phyloP scores from a whole-genome alignment of 495 filamentous ascomycete genomes.

The Chaetomidium leptoderma region DNA sequence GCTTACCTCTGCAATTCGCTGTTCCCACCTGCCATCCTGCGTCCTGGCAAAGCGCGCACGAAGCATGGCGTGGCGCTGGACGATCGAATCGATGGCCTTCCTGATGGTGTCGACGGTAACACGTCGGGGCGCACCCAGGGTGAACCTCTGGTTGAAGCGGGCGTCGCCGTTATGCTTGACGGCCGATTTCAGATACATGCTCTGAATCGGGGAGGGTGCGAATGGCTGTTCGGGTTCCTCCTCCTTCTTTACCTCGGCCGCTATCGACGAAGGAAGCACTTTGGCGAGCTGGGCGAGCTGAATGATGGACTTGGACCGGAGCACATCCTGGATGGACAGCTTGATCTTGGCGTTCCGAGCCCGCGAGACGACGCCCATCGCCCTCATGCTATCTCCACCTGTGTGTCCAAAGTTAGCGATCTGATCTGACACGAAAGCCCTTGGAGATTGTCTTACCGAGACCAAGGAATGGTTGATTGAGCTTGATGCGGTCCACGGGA shows the following conservation, averaged over 20 bases:
- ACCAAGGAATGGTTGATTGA: constrained; percentile 21
- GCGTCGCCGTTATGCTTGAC: constrained; percentile 46
- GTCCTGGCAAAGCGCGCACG: constrained; percentile 45
- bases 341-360: constrained; percentile 4
- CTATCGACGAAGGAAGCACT: neutral
- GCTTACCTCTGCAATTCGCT: constrained; percentile 22
- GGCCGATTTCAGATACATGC: constrained; percentile 50
- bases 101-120: constrained; percentile 36
- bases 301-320: constrained; percentile 37
- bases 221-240: constrained; percentile 14
- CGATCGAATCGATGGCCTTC: constrained; percentile 44
- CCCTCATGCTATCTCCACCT: constrained; percentile 60
- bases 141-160: constrained; percentile 59
- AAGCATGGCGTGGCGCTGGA: constrained; percentile 57
- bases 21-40: constrained; percentile 24
- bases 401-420: constrained; percentile 49
- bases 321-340: constrained; percentile 35
- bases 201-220: constrained; percentile 53
- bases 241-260: neutral
- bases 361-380: constrained; percentile 41
- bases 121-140: constrained; percentile 36
- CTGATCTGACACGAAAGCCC: constrained; percentile 8
- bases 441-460: constrained; percentile 19
- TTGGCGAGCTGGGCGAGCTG: neutral
- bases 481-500: constrained; percentile 16